These are phyloP conservation scores for Pichia californica DNA, from an alignment of 805 yeast genomes.

Conservation along the genomic window DNA sequence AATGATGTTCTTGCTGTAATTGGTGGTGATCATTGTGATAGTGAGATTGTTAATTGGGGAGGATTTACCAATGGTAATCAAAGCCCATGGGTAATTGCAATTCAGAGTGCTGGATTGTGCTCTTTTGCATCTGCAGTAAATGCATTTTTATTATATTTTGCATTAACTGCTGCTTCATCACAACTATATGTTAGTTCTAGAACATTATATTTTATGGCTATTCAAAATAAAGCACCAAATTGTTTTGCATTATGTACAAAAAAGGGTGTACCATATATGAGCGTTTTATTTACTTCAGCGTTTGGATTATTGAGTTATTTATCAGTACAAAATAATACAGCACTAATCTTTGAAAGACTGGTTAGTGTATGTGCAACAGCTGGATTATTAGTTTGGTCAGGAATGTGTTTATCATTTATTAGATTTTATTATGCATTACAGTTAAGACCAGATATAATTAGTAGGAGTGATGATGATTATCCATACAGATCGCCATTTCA, in stretches of 20 bases:
- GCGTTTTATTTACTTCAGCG: constrained; percentile 57
- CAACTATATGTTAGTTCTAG: constrained; percentile 58
- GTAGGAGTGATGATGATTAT: constrained; percentile 46
- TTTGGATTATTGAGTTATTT: constrained; percentile 58
- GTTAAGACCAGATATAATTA: constrained; percentile 48
- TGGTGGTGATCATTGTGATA: constrained; percentile 25
- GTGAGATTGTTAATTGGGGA: constrained; percentile 25
- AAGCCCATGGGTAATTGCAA: constrained; percentile 53
- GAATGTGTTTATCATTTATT: constrained; percentile 52
- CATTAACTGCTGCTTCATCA: constrained; percentile 50
- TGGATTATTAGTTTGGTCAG: constrained; percentile 73
- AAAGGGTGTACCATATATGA: constrained; percentile 65
- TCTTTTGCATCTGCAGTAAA: constrained; percentile 45
- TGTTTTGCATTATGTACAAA: constrained; percentile 53
- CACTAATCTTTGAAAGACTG: constrained; percentile 58
- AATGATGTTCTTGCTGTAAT: constrained; percentile 18
- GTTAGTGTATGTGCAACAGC: constrained; percentile 66
- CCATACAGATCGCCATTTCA: constrained; percentile 53
- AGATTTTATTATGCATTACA: constrained; percentile 50
- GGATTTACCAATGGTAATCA: constrained; percentile 41
- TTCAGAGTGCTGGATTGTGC: constrained; percentile 47
- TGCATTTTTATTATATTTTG: constrained; percentile 47
- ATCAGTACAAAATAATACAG: constrained; percentile 51
- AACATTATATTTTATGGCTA: constrained; percentile 47
- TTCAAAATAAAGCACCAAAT: constrained; percentile 55